These are phyloP conservation scores for Saccharomycopsis capsularis DNA, from an alignment of 805 yeast species.

Conservation along the genomic window DNA sequence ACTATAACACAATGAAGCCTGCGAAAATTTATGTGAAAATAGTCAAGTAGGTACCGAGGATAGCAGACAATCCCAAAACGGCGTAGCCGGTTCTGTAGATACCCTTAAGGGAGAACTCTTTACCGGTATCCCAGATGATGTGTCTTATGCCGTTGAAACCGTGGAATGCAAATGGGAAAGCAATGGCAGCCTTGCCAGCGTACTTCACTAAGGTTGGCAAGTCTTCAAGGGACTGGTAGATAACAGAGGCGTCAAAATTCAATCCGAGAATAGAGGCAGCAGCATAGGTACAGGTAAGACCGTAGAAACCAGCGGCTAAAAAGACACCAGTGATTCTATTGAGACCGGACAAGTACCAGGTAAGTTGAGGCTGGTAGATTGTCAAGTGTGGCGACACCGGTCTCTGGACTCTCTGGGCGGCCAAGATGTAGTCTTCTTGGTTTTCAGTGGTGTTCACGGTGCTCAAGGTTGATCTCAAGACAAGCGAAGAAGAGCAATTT, in stretches of 20 bases:
- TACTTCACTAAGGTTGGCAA: slow-evolving; percentile 59
- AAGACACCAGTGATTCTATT: slow-evolving; percentile 89
- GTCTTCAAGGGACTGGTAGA: slow-evolving; percentile 50
- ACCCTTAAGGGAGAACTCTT: slow-evolving; percentile 72
- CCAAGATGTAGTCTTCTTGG: slow-evolving; percentile 62
- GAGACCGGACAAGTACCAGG: slow-evolving; percentile 70
- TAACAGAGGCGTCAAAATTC: slow-evolving; percentile 44
- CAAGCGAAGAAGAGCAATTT: neutral
- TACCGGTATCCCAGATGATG: slow-evolving; percentile 86
- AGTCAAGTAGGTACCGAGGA: slow-evolving; percentile 49
- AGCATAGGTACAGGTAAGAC: slow-evolving; percentile 68
- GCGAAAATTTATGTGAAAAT: slow-evolving; percentile 23
- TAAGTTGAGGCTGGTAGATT: slow-evolving; percentile 87
- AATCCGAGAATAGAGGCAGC: slow-evolving; percentile 58
- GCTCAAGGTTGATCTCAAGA: slow-evolving; percentile 5
- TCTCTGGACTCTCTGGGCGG: slow-evolving; percentile 78
- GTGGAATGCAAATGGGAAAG: slow-evolving; percentile 87
- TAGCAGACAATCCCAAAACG: slow-evolving; percentile 54
- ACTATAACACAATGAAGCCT: neutral
- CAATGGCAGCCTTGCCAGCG: slow-evolving; percentile 58
- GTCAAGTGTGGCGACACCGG: slow-evolving; percentile 87
- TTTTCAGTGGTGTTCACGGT: slow-evolving; percentile 49
- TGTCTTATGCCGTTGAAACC: slow-evolving; percentile 85
- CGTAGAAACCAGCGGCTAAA: slow-evolving; percentile 73
- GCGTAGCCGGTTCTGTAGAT: slow-evolving; percentile 89